These are phyloP conservation scores for Cyberlindnera meyerae DNA, from an alignment of 805 yeast species.

Conservation along the genomic window DNA sequence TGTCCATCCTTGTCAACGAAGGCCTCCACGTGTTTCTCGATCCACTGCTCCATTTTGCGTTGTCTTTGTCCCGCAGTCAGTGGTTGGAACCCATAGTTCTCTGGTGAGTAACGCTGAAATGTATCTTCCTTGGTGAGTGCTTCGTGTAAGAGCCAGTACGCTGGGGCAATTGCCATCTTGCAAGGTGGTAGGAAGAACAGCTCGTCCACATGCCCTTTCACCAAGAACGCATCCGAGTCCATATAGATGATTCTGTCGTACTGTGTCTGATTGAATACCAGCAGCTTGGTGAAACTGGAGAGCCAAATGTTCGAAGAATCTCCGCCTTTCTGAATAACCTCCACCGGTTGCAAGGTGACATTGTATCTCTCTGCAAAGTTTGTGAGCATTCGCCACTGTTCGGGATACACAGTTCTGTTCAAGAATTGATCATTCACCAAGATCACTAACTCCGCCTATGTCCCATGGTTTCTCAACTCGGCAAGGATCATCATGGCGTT, in stretches of 20 bases:
- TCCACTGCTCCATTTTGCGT: conserved; percentile 51
- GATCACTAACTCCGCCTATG: conserved; percentile 44
- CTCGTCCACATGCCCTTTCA: conserved; percentile 42
- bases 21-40: conserved; percentile 29
- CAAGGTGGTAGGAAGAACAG: conserved; percentile 45
- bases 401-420: too few relatives aligned
- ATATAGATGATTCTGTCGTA: conserved; percentile 51
- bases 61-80: conserved; percentile 23
- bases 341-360: too few relatives aligned
- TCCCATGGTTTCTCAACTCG: conserved; percentile 32
- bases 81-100: too few relatives aligned
- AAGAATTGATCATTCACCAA: too few relatives aligned
- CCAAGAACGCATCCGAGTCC: conserved; percentile 49
- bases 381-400: too few relatives aligned
- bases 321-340: too few relatives aligned
- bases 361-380: too few relatives aligned
- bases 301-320: too few relatives aligned
- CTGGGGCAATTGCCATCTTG: conserved; percentile 41
- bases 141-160: conserved; percentile 34
- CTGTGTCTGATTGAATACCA: conserved; percentile 43
- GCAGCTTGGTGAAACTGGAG: conserved; percentile 49
- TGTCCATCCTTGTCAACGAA: background rate
- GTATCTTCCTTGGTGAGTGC: conserved; percentile 18
- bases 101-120: conserved; percentile 10
- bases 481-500: conserved; percentile 45